Evolutionary conservation across 352 stramenopile genomes (phyloP).

Genomic region (Aphanomyces astaci): DNA sequence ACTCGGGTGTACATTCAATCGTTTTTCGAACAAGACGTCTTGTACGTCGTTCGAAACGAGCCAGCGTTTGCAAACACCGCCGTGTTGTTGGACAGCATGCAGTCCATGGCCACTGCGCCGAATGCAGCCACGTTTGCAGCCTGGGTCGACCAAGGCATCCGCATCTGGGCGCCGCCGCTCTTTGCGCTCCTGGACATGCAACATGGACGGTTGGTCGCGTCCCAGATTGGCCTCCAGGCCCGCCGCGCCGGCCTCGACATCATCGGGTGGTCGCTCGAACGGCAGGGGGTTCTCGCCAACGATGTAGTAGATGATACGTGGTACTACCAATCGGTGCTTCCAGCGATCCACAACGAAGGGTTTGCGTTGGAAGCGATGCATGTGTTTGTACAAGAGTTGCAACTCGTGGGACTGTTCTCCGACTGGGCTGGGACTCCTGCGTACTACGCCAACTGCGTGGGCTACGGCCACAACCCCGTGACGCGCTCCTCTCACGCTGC

Average conservation of each 20-base stretch:
- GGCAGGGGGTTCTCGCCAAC: conserved; percentile 20
- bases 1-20: conserved; percentile 39
- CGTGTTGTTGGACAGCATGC: conserved; percentile 31
- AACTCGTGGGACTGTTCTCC: conserved; percentile 42
- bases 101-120: neutral
- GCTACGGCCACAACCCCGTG: neutral
- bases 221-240: conserved; percentile 29
- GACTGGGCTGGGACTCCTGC: conserved; percentile 48
- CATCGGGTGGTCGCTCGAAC: conserved; percentile 55
- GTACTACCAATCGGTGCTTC: conserved; percentile 30
- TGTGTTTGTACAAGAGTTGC: conserved; percentile 38
- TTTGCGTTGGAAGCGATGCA: conserved; percentile 36
- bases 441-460: conserved; percentile 49
- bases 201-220: conserved; percentile 28
- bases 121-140: conserved; percentile 15
- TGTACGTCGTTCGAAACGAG: conserved; percentile 40
- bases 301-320: conserved; percentile 26
- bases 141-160: conserved; percentile 31
- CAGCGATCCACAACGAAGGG: conserved; percentile 24
- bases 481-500: neutral
- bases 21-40: conserved; percentile 35
- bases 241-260: conserved; percentile 39
- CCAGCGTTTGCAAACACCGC: conserved; percentile 35
- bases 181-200: conserved; percentile 29
- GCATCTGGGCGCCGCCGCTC: conserved; percentile 45